These are phyloP conservation scores for Pseudomonodictys pantanalensis DNA, from an alignment of 495 filamentous ascomycete species.

Conservation along the genomic window DNA sequence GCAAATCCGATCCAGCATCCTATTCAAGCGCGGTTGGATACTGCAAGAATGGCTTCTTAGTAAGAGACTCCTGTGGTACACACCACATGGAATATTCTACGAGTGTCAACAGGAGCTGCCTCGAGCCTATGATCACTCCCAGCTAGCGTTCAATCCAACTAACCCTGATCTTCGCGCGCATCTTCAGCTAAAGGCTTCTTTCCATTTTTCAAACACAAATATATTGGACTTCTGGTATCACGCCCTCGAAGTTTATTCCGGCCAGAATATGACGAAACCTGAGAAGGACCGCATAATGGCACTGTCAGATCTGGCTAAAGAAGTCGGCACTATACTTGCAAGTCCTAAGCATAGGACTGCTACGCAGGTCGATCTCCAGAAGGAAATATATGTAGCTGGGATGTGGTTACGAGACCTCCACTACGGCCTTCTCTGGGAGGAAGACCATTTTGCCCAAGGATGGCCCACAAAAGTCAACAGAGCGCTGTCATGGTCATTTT, in stretches of 20 bases:
- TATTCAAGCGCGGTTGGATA: constrained; percentile 6
- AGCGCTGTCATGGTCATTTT: not conserved
- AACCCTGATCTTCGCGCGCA: not conserved
- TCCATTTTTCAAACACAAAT: not conserved
- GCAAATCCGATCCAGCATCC: constrained; percentile 4
- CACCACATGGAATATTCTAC: constrained; percentile 1
- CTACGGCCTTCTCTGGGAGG: constrained; percentile 3
- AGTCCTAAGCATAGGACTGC: not conserved
- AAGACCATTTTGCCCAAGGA: not conserved
- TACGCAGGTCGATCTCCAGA: not conserved
- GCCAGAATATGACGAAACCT: not conserved
- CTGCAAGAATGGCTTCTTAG: constrained; percentile 8
- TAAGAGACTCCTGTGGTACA: constrained; percentile 3
- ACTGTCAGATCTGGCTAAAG: constrained; percentile 1
- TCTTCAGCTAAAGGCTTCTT: constrained; percentile 1
- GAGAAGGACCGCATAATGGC: constrained; percentile 1
- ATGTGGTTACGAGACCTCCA: constrained; percentile 3
- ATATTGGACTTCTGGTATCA: constrained; percentile 11
- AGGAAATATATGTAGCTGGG: not conserved
- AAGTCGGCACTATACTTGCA: not conserved
- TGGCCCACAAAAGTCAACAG: not conserved
- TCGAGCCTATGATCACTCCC: constrained; percentile 1
- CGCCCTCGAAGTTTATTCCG: constrained; percentile 4
- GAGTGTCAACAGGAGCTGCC: constrained; percentile 10
- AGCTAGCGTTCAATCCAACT: not conserved